Evolutionary conservation across 768 basidiomycete species (phyloP).

Genomic region (Psilocybe cyanescens): DNA sequence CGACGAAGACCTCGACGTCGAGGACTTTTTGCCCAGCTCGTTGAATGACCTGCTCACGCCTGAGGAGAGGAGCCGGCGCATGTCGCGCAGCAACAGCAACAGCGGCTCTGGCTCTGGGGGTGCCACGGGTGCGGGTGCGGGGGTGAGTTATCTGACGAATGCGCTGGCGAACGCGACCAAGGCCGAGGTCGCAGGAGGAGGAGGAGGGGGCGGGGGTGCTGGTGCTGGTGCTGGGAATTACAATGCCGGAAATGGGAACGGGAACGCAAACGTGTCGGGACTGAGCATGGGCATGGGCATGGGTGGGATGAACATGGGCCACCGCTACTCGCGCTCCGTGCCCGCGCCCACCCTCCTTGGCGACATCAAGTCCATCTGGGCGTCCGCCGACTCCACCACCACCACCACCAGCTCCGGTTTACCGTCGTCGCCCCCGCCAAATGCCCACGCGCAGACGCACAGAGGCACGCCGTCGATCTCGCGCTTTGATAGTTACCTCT

Average conservation of each 20-base stretch:
- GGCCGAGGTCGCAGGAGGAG: constrained; percentile 5
- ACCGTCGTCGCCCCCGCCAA: constrained; percentile 39
- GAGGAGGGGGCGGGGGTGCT: constrained; percentile 10
- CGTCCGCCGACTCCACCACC: constrained; percentile 41
- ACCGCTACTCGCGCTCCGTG: constrained; percentile 84
- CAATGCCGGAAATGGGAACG: too few species aligned
- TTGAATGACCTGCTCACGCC: constrained; percentile 90
- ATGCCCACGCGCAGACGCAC: constrained; percentile 42
- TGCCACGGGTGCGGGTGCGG: neutral
- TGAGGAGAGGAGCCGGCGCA: constrained; percentile 80
- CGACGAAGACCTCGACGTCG: constrained; percentile 67
- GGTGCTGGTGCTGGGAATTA: too few species aligned
- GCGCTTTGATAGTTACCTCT: neutral
- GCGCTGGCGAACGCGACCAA: constrained; percentile 18
- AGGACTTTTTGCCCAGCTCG: constrained; percentile 89
- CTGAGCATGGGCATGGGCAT: neutral
- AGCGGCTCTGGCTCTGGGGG: constrained; percentile 26
- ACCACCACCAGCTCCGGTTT: constrained; percentile 17
- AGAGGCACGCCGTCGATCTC: constrained; percentile 51
- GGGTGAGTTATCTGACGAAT: constrained; percentile 17
- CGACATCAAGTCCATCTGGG: constrained; percentile 84
- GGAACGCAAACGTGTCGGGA: too few species aligned
- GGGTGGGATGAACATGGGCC: constrained; percentile 36
- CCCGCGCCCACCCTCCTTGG: constrained; percentile 78
- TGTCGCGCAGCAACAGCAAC: constrained; percentile 73